phyloP scores from a whole-genome alignment of 2,329 filamentous ascomycete species.

The Cladosporium sp. region DNA sequence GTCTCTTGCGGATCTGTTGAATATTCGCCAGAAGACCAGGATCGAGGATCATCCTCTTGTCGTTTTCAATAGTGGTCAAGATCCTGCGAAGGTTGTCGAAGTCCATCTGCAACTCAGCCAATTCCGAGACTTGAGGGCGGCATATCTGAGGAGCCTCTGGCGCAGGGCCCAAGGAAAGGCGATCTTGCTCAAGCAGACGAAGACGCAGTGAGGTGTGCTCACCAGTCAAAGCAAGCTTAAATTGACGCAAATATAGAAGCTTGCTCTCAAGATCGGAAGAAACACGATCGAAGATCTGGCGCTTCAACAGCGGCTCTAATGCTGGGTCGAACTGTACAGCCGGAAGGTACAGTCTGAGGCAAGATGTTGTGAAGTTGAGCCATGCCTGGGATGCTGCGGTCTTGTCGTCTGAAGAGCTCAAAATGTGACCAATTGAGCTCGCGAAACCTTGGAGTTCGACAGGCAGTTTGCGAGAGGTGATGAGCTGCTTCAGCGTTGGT shows the following conservation, averaged over 20 bases:
- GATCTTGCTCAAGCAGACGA: conserved; percentile 57
- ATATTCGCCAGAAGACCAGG: conserved; percentile 24
- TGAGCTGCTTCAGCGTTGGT: not conserved
- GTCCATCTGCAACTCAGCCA: conserved; percentile 72
- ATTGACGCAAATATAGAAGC: conserved; percentile 57
- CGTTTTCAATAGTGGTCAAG: conserved; percentile 12
- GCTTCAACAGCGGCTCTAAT: conserved; percentile 57
- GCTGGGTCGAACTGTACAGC: conserved; percentile 82
- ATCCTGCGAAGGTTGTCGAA: conserved; percentile 45
- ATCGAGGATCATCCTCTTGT: conserved; percentile 1
- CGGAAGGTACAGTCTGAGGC: conserved; percentile 76
- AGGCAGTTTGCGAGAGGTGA: not conserved
- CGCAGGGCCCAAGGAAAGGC: conserved; percentile 59
- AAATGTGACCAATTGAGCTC: not conserved
- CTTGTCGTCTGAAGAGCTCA: not conserved
- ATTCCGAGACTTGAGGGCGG: conserved; percentile 63
- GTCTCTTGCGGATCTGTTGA: conserved; percentile 62
- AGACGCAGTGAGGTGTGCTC: conserved; percentile 64
- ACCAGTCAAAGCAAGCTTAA: conserved; percentile 64
- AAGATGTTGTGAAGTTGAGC: conserved; percentile 68
- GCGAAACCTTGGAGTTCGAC: not conserved
- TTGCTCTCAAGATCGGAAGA: conserved; percentile 52
- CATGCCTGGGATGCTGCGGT: conserved; percentile 55
- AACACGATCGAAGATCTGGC: conserved; percentile 53
- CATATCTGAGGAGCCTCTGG: conserved; percentile 65